These are phyloP conservation scores for Ophiostoma australiae DNA, from an alignment of 2,329 filamentous ascomycete genomes.

Conservation along the genomic window DNA sequence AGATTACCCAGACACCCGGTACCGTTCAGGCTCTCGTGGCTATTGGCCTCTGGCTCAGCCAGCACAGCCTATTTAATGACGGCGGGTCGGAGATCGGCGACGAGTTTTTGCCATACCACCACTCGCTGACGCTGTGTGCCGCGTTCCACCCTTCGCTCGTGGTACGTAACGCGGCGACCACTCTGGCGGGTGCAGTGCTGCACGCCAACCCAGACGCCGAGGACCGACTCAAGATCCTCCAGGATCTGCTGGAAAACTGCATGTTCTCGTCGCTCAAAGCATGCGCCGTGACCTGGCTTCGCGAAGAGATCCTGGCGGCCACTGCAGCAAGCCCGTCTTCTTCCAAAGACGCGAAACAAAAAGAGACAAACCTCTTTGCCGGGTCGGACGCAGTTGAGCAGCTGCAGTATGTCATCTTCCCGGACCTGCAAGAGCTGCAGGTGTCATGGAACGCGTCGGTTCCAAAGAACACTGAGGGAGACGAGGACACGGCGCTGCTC, in stretches of 20 bases:
- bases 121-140: slow-evolving; percentile 52
- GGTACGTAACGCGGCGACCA: slow-evolving; percentile 52
- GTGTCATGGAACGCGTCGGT: slow-evolving; percentile 31
- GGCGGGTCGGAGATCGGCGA: slow-evolving; percentile 32
- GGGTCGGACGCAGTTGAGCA: slow-evolving; percentile 52
- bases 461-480: slow-evolving; percentile 34
- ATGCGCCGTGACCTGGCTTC: slow-evolving; percentile 58
- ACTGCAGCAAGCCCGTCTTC: slow-evolving; percentile 22
- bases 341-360: slow-evolving; percentile 30
- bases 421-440: slow-evolving; percentile 47
- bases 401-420: slow-evolving; percentile 59
- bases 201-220: slow-evolving; percentile 57
- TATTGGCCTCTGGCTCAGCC: slow-evolving; percentile 56
- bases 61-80: slow-evolving; percentile 34
- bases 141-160: slow-evolving; percentile 53
- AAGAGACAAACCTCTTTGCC: slow-evolving; percentile 41
- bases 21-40: slow-evolving; percentile 56
- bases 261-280: slow-evolving; percentile 58
- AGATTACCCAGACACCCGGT: slow-evolving; percentile 48
- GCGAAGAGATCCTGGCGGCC: slow-evolving; percentile 53
- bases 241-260: slow-evolving; percentile 62
- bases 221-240: slow-evolving; percentile 56
- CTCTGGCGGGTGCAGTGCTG: slow-evolving; percentile 49
- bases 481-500: slow-evolving; percentile 33
- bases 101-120: slow-evolving; percentile 55